Percentiles rank a stretch among this genome's conserved stretches.
Evolutionary conservation across 108 stramenopile genomes (phyloP).

Genomic region (Licmophora abbreviata): DNA sequence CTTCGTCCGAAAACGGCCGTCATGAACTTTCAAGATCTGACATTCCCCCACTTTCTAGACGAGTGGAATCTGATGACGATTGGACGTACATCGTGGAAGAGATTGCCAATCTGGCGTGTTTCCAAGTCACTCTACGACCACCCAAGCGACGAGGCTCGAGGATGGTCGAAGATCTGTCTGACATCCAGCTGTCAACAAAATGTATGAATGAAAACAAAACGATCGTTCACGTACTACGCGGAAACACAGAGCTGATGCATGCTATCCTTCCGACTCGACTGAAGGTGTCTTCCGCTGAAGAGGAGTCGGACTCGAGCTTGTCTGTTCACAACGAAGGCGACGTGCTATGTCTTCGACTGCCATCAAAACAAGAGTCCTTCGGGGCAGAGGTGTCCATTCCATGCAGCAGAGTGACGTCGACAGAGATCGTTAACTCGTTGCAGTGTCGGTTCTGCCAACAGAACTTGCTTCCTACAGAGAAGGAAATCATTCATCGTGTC

Average conservation of each 20-base stretch:
- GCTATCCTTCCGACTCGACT: neutral
- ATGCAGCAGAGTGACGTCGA: neutral
- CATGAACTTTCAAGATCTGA: neutral
- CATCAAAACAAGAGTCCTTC: conserved; percentile 1
- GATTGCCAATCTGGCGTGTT: conserved; percentile 4
- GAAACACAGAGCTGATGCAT: neutral
- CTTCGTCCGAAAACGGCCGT: neutral
- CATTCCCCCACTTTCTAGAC: neutral
- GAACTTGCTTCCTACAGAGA: conserved; percentile 12
- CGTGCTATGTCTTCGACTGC: conserved; percentile 1
- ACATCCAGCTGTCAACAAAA: too few relatives aligned
- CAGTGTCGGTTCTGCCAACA: conserved; percentile 48
- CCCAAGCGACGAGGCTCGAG: neutral
- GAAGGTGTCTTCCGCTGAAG: neutral
- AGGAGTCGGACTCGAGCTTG: neutral
- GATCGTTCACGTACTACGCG: neutral
- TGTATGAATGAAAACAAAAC: neutral
- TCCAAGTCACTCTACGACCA: conserved; percentile 1
- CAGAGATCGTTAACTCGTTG: conserved; percentile 21
- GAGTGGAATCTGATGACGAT: neutral
- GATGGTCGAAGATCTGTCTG: too few relatives aligned
- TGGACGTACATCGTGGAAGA: conserved; percentile 8
- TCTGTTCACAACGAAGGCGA: conserved; percentile 4
- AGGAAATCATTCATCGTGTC: conserved; percentile 13
- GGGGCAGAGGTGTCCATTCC: neutral